Conservation (phyloP, 306 rosid species). For the Trichosanthes cucumerina region DNA sequence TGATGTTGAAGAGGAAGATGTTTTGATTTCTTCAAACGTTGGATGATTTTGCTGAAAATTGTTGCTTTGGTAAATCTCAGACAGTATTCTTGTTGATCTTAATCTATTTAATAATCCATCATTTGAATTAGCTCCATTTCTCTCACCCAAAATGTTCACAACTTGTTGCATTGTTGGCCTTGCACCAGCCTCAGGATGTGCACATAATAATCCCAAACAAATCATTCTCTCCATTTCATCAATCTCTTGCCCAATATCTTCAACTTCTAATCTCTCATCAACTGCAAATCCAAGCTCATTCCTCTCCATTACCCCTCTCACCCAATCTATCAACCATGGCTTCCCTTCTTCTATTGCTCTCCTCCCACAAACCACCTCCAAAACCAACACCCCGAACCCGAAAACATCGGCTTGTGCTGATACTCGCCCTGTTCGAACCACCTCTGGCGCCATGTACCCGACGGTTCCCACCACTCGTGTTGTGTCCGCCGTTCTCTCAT, state of each 20-base stretch:
- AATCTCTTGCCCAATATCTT: constrained; percentile 12
- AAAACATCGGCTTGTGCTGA: constrained; percentile 40
- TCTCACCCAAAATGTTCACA: constrained; percentile 35
- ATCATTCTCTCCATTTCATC: constrained; percentile 47
- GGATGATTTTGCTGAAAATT: constrained; percentile 29
- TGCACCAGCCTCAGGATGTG: constrained; percentile 29
- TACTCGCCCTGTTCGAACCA: constrained; percentile 33
- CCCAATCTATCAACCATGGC: constrained; percentile 40
- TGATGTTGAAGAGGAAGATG: constrained; percentile 24
- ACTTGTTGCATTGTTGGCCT: constrained; percentile 59
- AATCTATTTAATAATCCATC: constrained; percentile 28
- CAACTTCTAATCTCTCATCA: constrained; percentile 37
- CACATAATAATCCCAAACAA: constrained; percentile 45
- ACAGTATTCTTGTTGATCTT: constrained; percentile 14
- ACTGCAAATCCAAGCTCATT: constrained; percentile 25
- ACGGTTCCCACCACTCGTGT: constrained; percentile 50
- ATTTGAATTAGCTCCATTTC: constrained; percentile 4
- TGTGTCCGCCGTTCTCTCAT: constrained; percentile 28
- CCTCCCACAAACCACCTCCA: constrained; percentile 48
- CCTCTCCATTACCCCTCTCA: constrained; percentile 25
- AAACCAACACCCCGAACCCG: constrained; percentile 46
- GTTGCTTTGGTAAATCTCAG: constrained; percentile 18
- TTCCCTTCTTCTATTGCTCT: constrained; percentile 46
- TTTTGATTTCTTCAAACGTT: constrained; percentile 32
- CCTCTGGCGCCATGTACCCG: constrained; percentile 60